Evolutionary conservation across 495 filamentous ascomycete genomes (phyloP).

Genomic region (Lophiotrema nucula): DNA sequence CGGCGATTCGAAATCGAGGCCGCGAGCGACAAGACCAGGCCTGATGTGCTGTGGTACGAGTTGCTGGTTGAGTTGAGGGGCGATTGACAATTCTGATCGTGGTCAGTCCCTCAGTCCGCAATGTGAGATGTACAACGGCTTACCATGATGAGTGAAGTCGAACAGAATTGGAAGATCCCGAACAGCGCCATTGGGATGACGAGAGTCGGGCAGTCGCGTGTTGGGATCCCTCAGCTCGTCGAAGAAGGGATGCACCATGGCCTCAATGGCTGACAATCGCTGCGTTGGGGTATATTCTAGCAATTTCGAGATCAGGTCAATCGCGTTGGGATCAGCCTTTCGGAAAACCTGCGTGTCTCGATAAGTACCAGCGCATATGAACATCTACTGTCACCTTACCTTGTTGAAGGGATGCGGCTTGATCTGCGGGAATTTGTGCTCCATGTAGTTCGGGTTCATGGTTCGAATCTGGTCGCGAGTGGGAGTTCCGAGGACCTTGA

Average conservation of each 20-base stretch:
- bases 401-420: conserved; percentile 99
- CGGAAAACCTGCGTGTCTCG: conserved; percentile 73
- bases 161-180: conserved; percentile 86
- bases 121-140: conserved; percentile 35
- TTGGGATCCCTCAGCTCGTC: conserved; percentile 88
- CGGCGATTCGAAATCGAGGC: conserved; percentile 76
- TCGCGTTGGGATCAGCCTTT: conserved; percentile 85
- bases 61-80: conserved; percentile 77
- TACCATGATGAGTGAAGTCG: conserved; percentile 93
- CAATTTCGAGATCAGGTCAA: conserved; percentile 89
- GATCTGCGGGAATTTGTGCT: conserved; percentile 99
- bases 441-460: conserved; percentile 99
- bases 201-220: conserved; percentile 89
- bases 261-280: conserved; percentile 88
- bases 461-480: conserved; percentile 98
- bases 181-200: conserved; percentile 71
- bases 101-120: too few relatives aligned
- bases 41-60: conserved; percentile 83
- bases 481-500: conserved; percentile 97
- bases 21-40: conserved; percentile 67
- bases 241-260: conserved; percentile 98
- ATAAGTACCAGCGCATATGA: too few relatives aligned
- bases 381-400: too few relatives aligned
- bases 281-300: conserved; percentile 97
- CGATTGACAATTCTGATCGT: conserved; percentile 92